These are phyloP conservation scores for Ensete glaucum DNA, from an alignment of 176 grass and related monocot species.

Conservation along the genomic window DNA sequence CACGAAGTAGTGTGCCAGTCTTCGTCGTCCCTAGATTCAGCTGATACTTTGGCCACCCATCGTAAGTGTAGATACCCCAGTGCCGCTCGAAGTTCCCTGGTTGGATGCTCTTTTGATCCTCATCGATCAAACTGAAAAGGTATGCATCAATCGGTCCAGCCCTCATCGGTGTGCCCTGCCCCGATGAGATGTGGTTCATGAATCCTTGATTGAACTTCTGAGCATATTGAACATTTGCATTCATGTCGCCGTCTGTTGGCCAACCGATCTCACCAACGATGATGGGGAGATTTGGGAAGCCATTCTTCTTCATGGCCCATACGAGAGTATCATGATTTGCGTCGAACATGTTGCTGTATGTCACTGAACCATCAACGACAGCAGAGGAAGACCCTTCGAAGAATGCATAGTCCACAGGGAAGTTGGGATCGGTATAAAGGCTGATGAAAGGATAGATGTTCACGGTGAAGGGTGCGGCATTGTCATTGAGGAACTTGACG, in stretches of 20 bases:
- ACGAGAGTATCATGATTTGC: constrained; percentile 85
- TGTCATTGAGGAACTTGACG: constrained; percentile 84
- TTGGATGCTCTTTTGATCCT: constrained; percentile 94
- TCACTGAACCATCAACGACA: constrained; percentile 55
- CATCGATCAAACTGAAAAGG: constrained; percentile 90
- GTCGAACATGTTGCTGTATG: constrained; percentile 94
- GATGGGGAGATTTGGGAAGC: constrained; percentile 58
- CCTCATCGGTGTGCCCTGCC: constrained; percentile 67
- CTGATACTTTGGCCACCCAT: constrained; percentile 75
- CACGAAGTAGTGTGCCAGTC: constrained; percentile 28
- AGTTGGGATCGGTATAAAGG: constrained; percentile 69
- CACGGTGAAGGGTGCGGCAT: constrained; percentile 68
- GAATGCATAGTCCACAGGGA: constrained; percentile 91
- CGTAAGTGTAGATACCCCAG: constrained; percentile 89
- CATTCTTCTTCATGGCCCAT: constrained; percentile 91
- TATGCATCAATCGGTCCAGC: constrained; percentile 65
- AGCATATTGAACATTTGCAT: constrained; percentile 60
- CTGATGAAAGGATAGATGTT: constrained; percentile 99
- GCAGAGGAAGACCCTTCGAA: constrained; percentile 56
- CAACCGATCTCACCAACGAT: constrained; percentile 89
- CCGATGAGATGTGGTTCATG: constrained; percentile 55
- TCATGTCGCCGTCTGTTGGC: constrained; percentile 84
- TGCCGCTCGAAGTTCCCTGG: constrained; percentile 98
- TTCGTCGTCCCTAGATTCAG: constrained; percentile 44
- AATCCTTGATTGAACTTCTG: constrained; percentile 94